phyloP scores from a whole-genome alignment of 495 filamentous ascomycete genomes.

The Lichina pygmaea region DNA sequence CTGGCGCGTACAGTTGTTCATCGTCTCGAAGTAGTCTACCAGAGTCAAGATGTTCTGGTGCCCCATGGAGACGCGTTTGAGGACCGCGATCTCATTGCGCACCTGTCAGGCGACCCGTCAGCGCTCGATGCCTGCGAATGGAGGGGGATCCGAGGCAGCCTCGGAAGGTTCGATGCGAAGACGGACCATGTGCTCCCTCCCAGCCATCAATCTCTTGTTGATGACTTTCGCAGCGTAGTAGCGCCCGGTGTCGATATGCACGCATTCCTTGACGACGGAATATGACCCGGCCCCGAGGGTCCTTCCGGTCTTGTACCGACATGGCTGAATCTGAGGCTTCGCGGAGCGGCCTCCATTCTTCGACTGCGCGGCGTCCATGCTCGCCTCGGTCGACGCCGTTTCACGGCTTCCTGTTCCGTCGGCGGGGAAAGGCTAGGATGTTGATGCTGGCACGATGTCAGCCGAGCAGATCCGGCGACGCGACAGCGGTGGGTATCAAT shows the following conservation, averaged over 20 bases:
- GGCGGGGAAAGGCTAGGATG: no score
- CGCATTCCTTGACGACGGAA: constrained; percentile 98
- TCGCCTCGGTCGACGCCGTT: no score
- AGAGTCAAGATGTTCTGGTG: constrained; percentile 94
- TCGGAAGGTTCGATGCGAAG: background rate
- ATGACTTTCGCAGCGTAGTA: constrained; percentile 99
- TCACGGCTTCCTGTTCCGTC: no score
- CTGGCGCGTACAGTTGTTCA: constrained; percentile 57
- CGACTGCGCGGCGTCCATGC: no score
- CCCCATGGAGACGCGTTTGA: constrained; percentile 91
- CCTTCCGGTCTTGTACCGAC: constrained; percentile 95
- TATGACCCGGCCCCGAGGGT: constrained; percentile 89
- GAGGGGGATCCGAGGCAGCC: background rate
- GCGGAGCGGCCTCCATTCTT: background rate
- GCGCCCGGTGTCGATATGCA: constrained; percentile 90
- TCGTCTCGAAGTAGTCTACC: constrained; percentile 97
- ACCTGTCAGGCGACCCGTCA: constrained; percentile 24
- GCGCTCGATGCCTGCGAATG: no score
- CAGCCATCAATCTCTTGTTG: constrained; percentile 94
- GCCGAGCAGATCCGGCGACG: no score
- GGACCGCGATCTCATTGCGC: constrained; percentile 88
- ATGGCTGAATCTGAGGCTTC: constrained; percentile 43
- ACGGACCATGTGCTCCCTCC: constrained; percentile 87
- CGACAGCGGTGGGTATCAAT: no score
- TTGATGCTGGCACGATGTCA: no score